Conservation (phyloP, 257 asterid genomes). For the Penstemon davidsonii region DNA sequence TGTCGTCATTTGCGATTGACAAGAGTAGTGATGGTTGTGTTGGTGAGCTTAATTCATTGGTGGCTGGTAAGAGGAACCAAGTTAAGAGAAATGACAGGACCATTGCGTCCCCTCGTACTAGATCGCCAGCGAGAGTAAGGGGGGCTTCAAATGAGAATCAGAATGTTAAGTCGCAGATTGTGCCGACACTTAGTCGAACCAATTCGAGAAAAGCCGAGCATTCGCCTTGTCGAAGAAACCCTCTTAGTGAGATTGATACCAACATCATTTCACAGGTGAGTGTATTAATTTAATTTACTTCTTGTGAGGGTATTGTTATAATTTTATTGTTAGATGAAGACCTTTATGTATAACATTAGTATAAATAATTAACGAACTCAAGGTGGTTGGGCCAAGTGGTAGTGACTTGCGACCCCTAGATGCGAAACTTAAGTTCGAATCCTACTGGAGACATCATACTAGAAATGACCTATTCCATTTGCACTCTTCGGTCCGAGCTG, state of each 20-base stretch:
- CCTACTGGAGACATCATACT: too few species aligned
- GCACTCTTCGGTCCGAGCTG: too few species aligned
- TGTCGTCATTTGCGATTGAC: constrained; percentile 34
- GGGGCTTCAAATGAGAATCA: constrained; percentile 45
- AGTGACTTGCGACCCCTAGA: too few species aligned
- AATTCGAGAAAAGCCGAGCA: constrained; percentile 87
- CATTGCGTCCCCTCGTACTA: constrained; percentile 77
- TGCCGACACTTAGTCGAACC: constrained; percentile 73
- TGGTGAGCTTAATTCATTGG: constrained; percentile 29
- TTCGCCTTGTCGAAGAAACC: constrained; percentile 85
- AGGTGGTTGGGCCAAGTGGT: too few species aligned
- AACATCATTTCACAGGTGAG: constrained; percentile 58
- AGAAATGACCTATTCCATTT: too few species aligned
- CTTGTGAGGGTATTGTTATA: too few species aligned
- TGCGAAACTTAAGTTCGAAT: too few species aligned
- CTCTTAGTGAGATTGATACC: constrained; percentile 75
- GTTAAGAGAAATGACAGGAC: constrained; percentile 77
- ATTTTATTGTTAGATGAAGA: too few species aligned
- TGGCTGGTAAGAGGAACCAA: constrained; percentile 71
- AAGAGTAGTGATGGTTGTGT: constrained; percentile 7
- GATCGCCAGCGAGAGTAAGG: constrained; percentile 75
- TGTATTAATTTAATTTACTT: too few species aligned
- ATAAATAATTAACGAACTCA: too few species aligned
- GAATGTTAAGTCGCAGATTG: constrained; percentile 39
- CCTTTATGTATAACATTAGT: too few species aligned